Base-by-base conservation (phyloP, 495 filamentous ascomycete species). In the Penicillium taxi region DNA sequence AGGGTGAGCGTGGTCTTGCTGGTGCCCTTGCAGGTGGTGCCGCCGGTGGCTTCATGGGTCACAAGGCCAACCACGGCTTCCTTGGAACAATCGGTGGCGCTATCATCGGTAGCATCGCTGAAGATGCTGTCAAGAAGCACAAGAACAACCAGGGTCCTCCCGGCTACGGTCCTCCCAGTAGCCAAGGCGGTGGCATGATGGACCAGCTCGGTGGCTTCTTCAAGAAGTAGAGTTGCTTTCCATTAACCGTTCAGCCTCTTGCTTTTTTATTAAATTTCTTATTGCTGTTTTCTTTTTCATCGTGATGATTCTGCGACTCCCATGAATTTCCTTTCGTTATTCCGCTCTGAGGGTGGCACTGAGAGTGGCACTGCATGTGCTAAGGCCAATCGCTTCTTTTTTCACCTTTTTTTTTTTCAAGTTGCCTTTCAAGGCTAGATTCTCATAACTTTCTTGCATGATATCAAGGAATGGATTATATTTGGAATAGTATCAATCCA, bases 11-110 rank as follows among this genome's bases (percentile, higher is more conserved):
- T 58, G 67, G 66, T 45, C 54, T 72, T 7, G 59, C 53, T 26
- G 64, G 66, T 34, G 64, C 67, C 15, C 53, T 69, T 34, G 63
- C 62, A 27, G 67, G 67, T 41, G 67, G 63, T 51, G 53, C 61
- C 12, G 67, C 63, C 25, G 67, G 65, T 43, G 63, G 57, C 28
- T 67, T 63, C 37, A 58, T 53, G 16, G 67, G 66, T 44, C 67
- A 72, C 65, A 69, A 72, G 58, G 66, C 59, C 42, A 58, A 66
- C 51, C 66, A 70, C 61, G 66, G 67, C 26, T 47, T 69, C 45
- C 64, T 71, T 38, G 66, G 67, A 42, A 59, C 66, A n/a, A 63
- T 71, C 20, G 67, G 67, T 45, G 67, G 67, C 27, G 67, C 67
- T 24, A 64, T 71, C 47, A 56, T 69, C 4, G 67, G 67, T 12